Base-by-base conservation (phyloP, 176 grass and related monocot species). In the Eremochloa ophiuroides region DNA sequence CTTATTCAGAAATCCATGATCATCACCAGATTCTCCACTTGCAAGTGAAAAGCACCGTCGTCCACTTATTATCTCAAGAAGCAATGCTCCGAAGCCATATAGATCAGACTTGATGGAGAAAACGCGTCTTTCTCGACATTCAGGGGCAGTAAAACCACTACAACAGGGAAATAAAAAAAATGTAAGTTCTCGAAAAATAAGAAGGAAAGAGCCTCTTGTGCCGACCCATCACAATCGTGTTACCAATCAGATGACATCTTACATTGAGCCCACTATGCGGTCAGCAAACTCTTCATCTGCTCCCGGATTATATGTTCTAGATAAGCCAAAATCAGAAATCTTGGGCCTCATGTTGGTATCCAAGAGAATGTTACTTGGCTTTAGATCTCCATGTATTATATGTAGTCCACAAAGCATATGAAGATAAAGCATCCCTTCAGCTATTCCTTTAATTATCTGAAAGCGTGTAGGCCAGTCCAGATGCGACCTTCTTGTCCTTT, bases 281-380 rank as follows among this genome's bases (percentile, higher is more conserved):
- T 82, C 79, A 11, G 79, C 23, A 34, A 44, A 28, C 30, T 67
- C 77, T 40, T 82, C 39, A 15, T 65, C 78, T 38, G 27, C 47
- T 39, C 40, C 60, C 27, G 71, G 64, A 18, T 31, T 55, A 60
- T 76, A 66, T 10, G 8, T 82, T 63, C 35, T 82, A 48, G 51
- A 72, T 15, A 85, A 42, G 5, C 87, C 87, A 35, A 89, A 89
- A 44, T 85, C 78, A 44, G 34, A 81, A 22, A 89, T 85, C 72
- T 82, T 89, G 29, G 87, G 77, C 12, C 77, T 71, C 87, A 89
- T 85, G 30, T 85, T 56, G 20, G 50, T 37, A 9, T 89, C 77
- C 82, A 89, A 17, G 20, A 89, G 82, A 62, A 89, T 89, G 48
- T 89, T 89, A 31, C 69, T 74, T 71, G 87, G 38, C 31, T 85